Conservation (phyloP, 371 early-diverging fungal genomes). For the Batrachochytrium dendrobatidis region DNA sequence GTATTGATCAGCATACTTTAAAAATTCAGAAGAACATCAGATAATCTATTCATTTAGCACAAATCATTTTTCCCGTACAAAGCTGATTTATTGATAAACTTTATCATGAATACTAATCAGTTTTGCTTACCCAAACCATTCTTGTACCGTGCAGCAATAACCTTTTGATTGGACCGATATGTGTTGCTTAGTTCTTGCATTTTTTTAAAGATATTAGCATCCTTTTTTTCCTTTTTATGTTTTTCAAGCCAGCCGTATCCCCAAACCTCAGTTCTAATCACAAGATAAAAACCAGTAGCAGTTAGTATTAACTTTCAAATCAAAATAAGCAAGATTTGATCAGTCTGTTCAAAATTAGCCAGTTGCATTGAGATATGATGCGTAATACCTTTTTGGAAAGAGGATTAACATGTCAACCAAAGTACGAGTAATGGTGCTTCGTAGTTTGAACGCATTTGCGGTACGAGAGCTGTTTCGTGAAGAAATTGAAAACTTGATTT, state of each 20-base stretch:
- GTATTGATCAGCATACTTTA: too few relatives aligned
- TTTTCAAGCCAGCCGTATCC: conserved; percentile 34
- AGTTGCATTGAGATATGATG: neutral
- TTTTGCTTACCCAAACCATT: too few relatives aligned
- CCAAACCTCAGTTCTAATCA: conserved; percentile 35
- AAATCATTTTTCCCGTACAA: too few relatives aligned
- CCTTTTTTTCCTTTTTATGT: conserved; percentile 26
- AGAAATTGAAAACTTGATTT: conserved; percentile 72
- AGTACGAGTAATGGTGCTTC: conserved; percentile 22
- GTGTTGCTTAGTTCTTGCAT: conserved; percentile 35
- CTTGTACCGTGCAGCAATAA: conserved; percentile 20
- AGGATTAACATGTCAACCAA: conserved; percentile 31
- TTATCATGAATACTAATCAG: too few relatives aligned
- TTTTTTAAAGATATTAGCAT: conserved; percentile 21
- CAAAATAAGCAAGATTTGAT: neutral
- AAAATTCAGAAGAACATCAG: too few relatives aligned
- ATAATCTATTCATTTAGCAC: too few relatives aligned
- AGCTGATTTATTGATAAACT: too few relatives aligned
- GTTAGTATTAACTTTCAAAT: neutral
- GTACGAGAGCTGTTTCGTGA: conserved; percentile 19
- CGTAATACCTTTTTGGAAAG: conserved; percentile 17
- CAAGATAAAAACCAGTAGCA: too few relatives aligned
- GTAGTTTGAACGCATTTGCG: conserved; percentile 24
- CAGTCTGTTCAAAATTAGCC: neutral
- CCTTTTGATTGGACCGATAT: conserved; percentile 21